Evolutionary conservation across 1,284 basidiomycete genomes (phyloP).

Genomic region (Ceratobasidium papillatum): DNA sequence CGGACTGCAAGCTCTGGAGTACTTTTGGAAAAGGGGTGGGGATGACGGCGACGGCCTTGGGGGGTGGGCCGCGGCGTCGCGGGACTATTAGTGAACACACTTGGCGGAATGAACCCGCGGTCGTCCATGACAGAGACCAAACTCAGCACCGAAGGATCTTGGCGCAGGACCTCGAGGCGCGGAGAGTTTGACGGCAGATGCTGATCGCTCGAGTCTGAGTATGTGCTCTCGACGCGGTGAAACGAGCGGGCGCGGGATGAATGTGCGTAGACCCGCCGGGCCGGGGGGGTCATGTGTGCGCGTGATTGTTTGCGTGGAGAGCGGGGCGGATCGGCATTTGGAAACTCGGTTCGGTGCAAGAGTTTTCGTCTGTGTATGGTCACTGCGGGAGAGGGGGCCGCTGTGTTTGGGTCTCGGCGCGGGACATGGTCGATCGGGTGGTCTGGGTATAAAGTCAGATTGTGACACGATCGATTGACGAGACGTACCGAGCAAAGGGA

Average conservation of each 20-base stretch:
- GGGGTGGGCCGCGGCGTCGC: background rate
- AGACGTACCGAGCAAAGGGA: constrained; percentile 24
- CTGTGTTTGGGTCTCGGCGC: constrained; percentile 20
- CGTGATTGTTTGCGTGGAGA: constrained; percentile 30
- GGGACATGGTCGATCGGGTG: constrained; percentile 36
- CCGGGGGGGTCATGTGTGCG: background rate
- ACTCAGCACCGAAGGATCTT: constrained; percentile 36
- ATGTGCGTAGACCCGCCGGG: background rate
- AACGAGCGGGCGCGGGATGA: background rate
- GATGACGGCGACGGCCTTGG: background rate
- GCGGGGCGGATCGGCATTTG: constrained; percentile 28
- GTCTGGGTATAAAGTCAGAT: constrained; percentile 28
- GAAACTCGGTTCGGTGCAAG: constrained; percentile 36
- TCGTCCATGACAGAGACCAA: constrained; percentile 37
- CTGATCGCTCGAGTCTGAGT: constrained; percentile 19
- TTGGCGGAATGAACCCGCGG: constrained; percentile 17
- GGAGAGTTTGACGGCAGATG: background rate
- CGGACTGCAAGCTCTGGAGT: constrained; percentile 12
- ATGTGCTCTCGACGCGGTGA: constrained; percentile 18
- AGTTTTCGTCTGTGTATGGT: constrained; percentile 27
- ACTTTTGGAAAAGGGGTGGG: constrained; percentile 14
- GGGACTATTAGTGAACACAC: constrained; percentile 20
- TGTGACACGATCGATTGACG: background rate
- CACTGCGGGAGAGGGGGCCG: background rate
- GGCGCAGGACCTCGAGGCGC: constrained; percentile 29